Evolutionary conservation across 116 monocot species (phyloP), one percentile per base, ranked within the genome.

Genomic region (Zostera marina): DNA sequence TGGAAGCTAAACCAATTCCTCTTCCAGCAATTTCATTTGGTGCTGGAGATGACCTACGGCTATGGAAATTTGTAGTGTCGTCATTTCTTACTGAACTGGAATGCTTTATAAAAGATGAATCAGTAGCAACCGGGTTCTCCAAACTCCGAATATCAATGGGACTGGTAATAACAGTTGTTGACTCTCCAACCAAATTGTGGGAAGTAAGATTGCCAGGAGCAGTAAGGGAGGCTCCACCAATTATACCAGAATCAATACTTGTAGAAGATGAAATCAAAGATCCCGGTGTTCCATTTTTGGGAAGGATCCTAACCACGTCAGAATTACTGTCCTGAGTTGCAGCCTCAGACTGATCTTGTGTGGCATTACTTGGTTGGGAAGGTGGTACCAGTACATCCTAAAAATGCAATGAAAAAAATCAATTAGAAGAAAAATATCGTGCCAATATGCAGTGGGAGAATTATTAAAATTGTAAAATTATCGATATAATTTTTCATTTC

Each of bases 321-420:
- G 72, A 47, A 61, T 65, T 89, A 58, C 61, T 68, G 15, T 96
- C 85, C 47, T 67, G 85, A 66, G 85, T 66, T 51, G 70, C 55
- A 62, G 70, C 88, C 60, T 89, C 96, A 63, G 25, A 48, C 66
- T 71, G 84, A 60, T 85, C 89, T 61, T 76, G 80, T 58, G 58
- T 9, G 59, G 76, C 59, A 53, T 62, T 48, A 52, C 22, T 64
- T 60, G 58, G 79, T 48, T 70, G 68, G 41, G 59, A 11, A 32
- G 68, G 41, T 62, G 81, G 53, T 56, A 74, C 51, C 25, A 63
- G 17, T 61, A 67, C 58, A 66, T 69, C 48, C 81, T 80, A 68
- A 11, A 11, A 54, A 70, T 58, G 11, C 59, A 52, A 40, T 2
- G 19, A 76, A 15, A 0, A 42, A 21, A 76, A 41, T 11, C 13